Conservation (phyloP, 108 stramenopile species). For the Parietichytrium sp. region DNA sequence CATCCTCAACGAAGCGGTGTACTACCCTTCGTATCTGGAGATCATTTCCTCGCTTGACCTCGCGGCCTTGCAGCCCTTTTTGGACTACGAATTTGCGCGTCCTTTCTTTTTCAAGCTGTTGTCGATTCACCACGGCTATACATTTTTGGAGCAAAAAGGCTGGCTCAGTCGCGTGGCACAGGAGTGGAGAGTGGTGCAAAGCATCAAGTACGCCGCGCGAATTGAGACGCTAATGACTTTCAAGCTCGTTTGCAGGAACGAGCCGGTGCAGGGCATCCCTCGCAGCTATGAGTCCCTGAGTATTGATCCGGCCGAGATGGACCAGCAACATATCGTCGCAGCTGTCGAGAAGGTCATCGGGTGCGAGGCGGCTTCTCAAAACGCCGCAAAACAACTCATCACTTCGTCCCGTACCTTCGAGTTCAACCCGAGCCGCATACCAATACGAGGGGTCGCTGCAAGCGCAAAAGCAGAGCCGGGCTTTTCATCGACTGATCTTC, state of each 20-base stretch:
- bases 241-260: slow-evolving; percentile 7
- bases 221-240: slow-evolving; percentile 38
- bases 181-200: background rate
- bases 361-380: background rate
- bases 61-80: background rate
- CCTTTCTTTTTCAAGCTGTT: slow-evolving; percentile 7
- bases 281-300: background rate
- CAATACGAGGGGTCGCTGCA: background rate
- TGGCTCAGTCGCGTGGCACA: background rate
- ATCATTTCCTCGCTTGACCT: background rate
- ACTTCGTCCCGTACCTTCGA: background rate
- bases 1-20: slow-evolving; percentile 4
- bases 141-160: background rate
- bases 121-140: background rate
- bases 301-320: background rate
- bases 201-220: slow-evolving; percentile 24
- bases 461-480: slow-evolving; percentile 1
- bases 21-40: background rate
- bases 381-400: background rate
- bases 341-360: background rate
- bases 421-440: background rate
- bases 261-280: background rate
- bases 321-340: background rate
- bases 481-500: background rate
- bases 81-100: background rate